Conservation (phyloP, 2,329 filamentous ascomycete genomes). For the Aureobasidium sp. region DNA sequence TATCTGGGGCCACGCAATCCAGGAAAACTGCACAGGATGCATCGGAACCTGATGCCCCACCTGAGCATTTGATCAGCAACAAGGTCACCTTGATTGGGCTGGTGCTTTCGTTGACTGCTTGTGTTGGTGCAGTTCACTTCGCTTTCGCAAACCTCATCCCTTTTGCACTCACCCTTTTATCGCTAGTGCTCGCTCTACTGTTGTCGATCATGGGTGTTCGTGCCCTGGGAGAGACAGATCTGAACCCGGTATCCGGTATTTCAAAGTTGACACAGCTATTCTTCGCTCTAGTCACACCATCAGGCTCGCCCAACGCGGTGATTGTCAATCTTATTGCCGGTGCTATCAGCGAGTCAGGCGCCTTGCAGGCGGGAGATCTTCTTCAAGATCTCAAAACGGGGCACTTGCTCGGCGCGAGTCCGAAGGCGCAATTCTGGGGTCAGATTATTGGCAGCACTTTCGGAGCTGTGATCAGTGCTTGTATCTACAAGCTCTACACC, state of each 20-base stretch:
- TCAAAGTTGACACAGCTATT: slow-evolving; percentile 93
- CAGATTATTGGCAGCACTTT: slow-evolving; percentile 84
- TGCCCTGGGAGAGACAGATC: slow-evolving; percentile 70
- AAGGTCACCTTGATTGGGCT: slow-evolving; percentile 67
- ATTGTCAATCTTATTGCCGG: slow-evolving; percentile 92
- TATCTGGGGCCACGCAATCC: neutral
- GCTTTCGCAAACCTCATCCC: slow-evolving; percentile 80
- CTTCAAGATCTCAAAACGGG: slow-evolving; percentile 98
- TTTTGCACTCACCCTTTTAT: slow-evolving; percentile 72
- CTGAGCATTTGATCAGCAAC: slow-evolving; percentile 69
- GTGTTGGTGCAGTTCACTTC: slow-evolving; percentile 69
- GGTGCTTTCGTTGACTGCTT: slow-evolving; percentile 65
- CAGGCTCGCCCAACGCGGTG: slow-evolving; percentile 73
- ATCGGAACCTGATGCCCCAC: slow-evolving; percentile 68
- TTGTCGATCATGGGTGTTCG: slow-evolving; percentile 57
- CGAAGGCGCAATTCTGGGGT: slow-evolving; percentile 93
- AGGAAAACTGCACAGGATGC: slow-evolving; percentile 23
- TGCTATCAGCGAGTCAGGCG: slow-evolving; percentile 75
- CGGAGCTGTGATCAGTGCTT: slow-evolving; percentile 76
- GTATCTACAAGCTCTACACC: slow-evolving; percentile 85
- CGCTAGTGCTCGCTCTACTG: slow-evolving; percentile 66
- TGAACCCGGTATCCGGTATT: slow-evolving; percentile 94
- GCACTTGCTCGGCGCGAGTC: slow-evolving; percentile 82
- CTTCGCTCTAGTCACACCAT: slow-evolving; percentile 82
- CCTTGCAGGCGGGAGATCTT: slow-evolving; percentile 88